Conservation (phyloP, 192 early-diverging fungal species). For the Haplosporangium gracile region DNA sequence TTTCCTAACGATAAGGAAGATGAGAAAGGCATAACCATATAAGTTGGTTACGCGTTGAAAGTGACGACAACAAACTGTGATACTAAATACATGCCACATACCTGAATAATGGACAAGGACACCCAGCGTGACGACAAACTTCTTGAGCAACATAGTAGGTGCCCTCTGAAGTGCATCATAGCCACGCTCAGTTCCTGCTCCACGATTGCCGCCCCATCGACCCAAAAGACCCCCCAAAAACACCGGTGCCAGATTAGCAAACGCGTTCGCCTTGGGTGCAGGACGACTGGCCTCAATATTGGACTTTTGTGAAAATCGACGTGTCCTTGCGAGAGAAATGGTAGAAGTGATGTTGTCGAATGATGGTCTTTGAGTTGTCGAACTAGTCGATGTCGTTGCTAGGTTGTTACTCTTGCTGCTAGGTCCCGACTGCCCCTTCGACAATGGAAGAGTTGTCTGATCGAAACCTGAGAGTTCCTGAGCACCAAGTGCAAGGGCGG, state of each 20-base stretch:
- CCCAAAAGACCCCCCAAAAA: constrained; percentile 45
- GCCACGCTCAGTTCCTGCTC: constrained; percentile 42
- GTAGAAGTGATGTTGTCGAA: constrained; percentile 25
- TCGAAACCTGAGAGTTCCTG: constrained; percentile 36
- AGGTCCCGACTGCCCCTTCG: not conserved
- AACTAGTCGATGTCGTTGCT: not conserved
- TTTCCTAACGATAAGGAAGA: constrained; percentile 22
- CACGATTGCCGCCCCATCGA: constrained; percentile 56
- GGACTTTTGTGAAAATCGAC: constrained; percentile 46
- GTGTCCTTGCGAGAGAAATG: constrained; percentile 30
- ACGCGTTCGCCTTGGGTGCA: constrained; percentile 46
- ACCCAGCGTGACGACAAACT: constrained; percentile 43
- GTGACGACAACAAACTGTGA: no score
- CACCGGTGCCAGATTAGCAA: constrained; percentile 38
- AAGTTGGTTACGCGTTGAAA: no score
- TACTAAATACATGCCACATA: not conserved
- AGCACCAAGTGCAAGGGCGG: constrained; percentile 31
- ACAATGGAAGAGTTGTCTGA: not conserved
- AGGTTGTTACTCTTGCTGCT: not conserved
- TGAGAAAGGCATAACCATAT: not conserved
- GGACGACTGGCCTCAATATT: constrained; percentile 37
- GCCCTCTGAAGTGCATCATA: constrained; percentile 46
- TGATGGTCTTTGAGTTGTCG: constrained; percentile 9
- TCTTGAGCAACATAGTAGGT: constrained; percentile 34
- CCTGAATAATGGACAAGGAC: constrained; percentile 41